These are phyloP conservation scores for Rhynchospora tenuis DNA, from an alignment of 176 grass and related monocot species.

Conservation along the genomic window DNA sequence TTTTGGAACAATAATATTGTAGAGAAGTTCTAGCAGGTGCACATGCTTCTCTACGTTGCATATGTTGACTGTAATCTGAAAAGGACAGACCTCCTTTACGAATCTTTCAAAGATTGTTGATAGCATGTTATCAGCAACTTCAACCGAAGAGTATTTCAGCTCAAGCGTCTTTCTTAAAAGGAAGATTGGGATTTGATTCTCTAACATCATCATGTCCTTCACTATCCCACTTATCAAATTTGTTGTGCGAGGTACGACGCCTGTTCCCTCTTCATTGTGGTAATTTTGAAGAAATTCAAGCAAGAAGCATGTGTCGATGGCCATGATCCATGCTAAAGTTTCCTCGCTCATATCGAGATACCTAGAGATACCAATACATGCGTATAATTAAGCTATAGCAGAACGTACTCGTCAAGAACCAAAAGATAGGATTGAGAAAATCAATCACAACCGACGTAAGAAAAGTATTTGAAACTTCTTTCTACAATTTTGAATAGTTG, in stretches of 20 bases:
- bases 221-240: conserved; percentile 52
- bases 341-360: conserved; percentile 65
- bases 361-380: neutral
- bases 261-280: neutral
- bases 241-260: conserved; percentile 21
- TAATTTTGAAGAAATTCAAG: conserved; percentile 73
- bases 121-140: conserved; percentile 31
- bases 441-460: no score
- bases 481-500: no score
- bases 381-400: no score
- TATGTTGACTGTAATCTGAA: conserved; percentile 48
- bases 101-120: conserved; percentile 45
- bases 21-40: conserved; percentile 62
- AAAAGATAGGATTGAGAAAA: no score
- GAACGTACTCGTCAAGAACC: no score
- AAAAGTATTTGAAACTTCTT: no score
- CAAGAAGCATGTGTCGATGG: conserved; percentile 64
- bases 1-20: conserved; percentile 43
- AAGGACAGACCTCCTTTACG: conserved; percentile 51
- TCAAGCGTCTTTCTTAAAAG: conserved; percentile 51
- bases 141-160: conserved; percentile 26
- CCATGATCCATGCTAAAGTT: conserved; percentile 77
- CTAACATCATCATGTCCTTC: conserved; percentile 69
- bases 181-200: conserved; percentile 75
- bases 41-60: conserved; percentile 42